Percentiles rank a stretch among this genome's conserved stretches.
These are phyloP conservation scores for Obba rivulosa DNA, from an alignment of 768 basidiomycete genomes.

Conservation along the genomic window DNA sequence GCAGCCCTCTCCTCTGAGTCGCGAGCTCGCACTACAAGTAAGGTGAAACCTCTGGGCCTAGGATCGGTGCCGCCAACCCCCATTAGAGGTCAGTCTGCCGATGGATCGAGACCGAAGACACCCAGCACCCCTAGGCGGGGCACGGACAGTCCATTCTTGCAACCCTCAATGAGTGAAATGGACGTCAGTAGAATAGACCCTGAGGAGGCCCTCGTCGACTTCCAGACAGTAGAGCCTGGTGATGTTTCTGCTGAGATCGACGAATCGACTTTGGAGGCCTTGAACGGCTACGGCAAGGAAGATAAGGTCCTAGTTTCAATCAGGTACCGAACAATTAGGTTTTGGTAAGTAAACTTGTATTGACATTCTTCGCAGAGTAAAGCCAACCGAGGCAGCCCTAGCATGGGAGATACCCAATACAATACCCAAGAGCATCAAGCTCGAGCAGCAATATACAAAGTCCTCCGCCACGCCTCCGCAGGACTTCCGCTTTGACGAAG, in stretches of 20 bases:
- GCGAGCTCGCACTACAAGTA: slow-evolving; percentile 13
- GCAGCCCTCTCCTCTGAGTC: slow-evolving; percentile 49
- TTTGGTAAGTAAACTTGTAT: not conserved
- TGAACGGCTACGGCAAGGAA: slow-evolving; percentile 55
- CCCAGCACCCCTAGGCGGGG: slow-evolving; percentile 31
- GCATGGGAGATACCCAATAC: slow-evolving; percentile 49
- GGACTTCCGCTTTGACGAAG: slow-evolving; percentile 67
- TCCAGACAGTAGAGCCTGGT: slow-evolving; percentile 59
- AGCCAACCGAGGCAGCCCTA: slow-evolving; percentile 45
- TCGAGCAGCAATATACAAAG: slow-evolving; percentile 53
- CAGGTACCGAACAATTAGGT: slow-evolving; percentile 37
- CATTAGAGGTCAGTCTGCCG: slow-evolving; percentile 31
- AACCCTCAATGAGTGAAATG: slow-evolving; percentile 57
- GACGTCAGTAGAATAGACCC: slow-evolving; percentile 70
- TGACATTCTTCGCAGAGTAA: slow-evolving; percentile 41
- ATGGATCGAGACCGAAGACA: slow-evolving; percentile 29
- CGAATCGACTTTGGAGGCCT: slow-evolving; percentile 41
- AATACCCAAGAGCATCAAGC: slow-evolving; percentile 49
- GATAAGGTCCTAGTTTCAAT: slow-evolving; percentile 87
- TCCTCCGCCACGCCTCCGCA: slow-evolving; percentile 31
- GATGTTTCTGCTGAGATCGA: slow-evolving; percentile 71
- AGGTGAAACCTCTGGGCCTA: slow-evolving; percentile 22
- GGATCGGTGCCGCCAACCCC: slow-evolving; percentile 52
- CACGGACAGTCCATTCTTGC: slow-evolving; percentile 43
- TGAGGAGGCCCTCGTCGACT: slow-evolving; percentile 76